Base-by-base conservation (phyloP, 2,329 filamentous ascomycete genomes). In the Aspergillus sclerotialis region DNA sequence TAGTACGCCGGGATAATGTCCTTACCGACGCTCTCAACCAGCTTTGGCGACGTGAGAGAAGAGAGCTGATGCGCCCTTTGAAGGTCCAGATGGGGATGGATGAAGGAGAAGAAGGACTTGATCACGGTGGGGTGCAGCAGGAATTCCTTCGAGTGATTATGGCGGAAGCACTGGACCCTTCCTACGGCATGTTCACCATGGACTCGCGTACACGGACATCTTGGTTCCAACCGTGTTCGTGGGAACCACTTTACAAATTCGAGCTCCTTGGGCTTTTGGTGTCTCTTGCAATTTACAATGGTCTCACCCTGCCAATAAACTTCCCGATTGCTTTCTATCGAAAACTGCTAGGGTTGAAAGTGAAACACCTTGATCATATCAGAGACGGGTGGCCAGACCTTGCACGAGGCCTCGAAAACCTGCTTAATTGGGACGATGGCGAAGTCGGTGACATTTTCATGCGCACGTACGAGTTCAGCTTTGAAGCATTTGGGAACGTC, bases 41-140 rank as follows among this genome's bases (percentile, higher is more conserved):
- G 54, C 69, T 98, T 2, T 95, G 90, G 86, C 78, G 85, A 35
- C 76, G 88, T 23, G 82, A 95, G 58, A 78, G 79, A 50, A 74
- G 84, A 23, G 87, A 95, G 61, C 67, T 96, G 3, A 68, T 90
- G 51, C 78, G 87, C 16, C 92, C 92, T 1, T 65, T 98, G 21
- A 94, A 94, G 51, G 82, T 98, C 7, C 81, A 86, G 32, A 76
- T 96, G 37, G 88, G 88, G 3, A 82, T 87, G 53, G 80, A 86
- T 21, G 71, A 72, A 34, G 86, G 87, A 18, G 92, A 96, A 58
- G 81, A 93, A 56, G 92, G 92, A 0, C 78, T 93, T 21, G 92
- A 98, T 58, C 87, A 90, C 31, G 92, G 92, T 28, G 92, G 92
- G 43, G 89, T 98, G 1, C 90, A 95, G 49, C 89, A 94, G 56